Evolutionary conservation across 2,329 filamentous ascomycete species (phyloP).

Genomic region (Huntiella abstrusa): DNA sequence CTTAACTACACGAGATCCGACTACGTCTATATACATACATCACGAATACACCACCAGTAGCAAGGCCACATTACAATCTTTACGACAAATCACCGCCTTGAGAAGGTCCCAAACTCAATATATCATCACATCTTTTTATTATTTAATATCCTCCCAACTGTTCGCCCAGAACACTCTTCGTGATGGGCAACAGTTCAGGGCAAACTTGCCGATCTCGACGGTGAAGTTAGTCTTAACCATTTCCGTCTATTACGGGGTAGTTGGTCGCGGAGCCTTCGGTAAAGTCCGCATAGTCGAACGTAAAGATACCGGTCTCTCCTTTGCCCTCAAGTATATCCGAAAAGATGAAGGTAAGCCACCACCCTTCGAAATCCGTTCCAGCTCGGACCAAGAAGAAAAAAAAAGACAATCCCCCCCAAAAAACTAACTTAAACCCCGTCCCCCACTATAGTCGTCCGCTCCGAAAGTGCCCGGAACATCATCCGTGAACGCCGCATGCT

Average conservation of each 20-base stretch:
- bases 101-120: no score
- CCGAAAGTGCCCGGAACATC: conserved; percentile 94
- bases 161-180: not conserved
- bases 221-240: conserved; percentile 97
- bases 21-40: not conserved
- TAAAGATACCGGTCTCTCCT: conserved; percentile 84
- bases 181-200: conserved; percentile 83
- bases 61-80: not conserved
- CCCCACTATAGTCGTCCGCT: conserved; percentile 58
- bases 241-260: conserved; percentile 87
- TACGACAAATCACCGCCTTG: no score
- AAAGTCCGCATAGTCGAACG: conserved; percentile 97
- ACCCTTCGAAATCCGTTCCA: no score
- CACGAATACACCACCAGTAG: not conserved
- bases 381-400: no score
- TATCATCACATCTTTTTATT: not conserved
- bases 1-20: not conserved
- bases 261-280: conserved; percentile 93
- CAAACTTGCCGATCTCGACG: conserved; percentile 79
- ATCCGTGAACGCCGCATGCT: conserved; percentile 95
- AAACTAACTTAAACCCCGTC: not conserved
- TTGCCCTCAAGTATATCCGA: conserved; percentile 93
- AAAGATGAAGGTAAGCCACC: conserved; percentile 70
- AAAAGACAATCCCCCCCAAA: not conserved
- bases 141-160: not conserved